These are phyloP conservation scores for Boletus speciosus DNA, from an alignment of 768 basidiomycete species.

Conservation along the genomic window DNA sequence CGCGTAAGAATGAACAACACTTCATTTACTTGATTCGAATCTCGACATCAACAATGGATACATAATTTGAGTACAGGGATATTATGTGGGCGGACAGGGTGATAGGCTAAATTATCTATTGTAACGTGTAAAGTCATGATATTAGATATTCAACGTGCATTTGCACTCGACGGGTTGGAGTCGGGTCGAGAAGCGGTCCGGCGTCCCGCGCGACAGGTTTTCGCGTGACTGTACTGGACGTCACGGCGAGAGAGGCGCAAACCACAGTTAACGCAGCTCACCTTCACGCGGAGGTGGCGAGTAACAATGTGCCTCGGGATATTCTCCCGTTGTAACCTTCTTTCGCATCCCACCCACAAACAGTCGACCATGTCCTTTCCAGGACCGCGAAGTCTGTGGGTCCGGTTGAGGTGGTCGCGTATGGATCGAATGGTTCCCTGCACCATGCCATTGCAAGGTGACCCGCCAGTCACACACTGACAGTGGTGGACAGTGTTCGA, in stretches of 20 bases:
- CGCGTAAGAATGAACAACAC: neutral
- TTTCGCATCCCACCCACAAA: conserved; percentile 11
- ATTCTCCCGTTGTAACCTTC: conserved; percentile 12
- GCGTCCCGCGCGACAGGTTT: conserved; percentile 5
- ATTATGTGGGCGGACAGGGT: neutral
- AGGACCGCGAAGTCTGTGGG: conserved; percentile 2
- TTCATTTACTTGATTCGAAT: neutral
- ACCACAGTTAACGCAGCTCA: conserved; percentile 10
- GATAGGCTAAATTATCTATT: neutral
- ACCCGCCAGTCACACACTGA: neutral
- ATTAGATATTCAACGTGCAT: neutral
- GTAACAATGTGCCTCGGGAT: conserved; percentile 19
- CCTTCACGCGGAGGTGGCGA: conserved; percentile 11
- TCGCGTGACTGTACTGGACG: conserved; percentile 15
- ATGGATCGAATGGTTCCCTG: conserved; percentile 1
- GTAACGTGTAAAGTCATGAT: neutral
- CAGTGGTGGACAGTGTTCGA: neutral
- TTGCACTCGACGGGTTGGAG: neutral
- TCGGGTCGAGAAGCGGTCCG: neutral
- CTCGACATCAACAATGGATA: neutral
- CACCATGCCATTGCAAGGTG: conserved; percentile 4
- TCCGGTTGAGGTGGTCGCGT: conserved; percentile 15
- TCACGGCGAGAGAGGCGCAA: conserved; percentile 19
- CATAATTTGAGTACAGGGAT: neutral
- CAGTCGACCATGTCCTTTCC: conserved; percentile 6